These are phyloP conservation scores for Crithidia fasciculata DNA, from an alignment of 208 protist species.

Conservation along the genomic window DNA sequence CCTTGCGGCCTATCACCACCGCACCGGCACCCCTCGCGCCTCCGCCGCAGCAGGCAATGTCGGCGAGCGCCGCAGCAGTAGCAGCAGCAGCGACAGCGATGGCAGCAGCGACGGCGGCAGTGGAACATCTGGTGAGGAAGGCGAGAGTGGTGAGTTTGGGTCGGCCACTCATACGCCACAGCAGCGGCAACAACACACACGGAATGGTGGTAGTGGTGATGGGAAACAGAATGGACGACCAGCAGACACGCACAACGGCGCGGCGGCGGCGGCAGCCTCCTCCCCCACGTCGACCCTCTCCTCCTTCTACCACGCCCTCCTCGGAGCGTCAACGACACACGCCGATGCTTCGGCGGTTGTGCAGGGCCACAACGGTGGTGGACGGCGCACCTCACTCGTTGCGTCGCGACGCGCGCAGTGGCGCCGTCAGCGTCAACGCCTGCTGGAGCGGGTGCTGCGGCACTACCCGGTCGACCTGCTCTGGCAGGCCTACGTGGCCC, in stretches of 20 bases:
- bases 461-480: conserved; percentile 35
- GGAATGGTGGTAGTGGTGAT: too few species aligned
- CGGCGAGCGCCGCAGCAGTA: too few species aligned
- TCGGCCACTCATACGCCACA: not conserved
- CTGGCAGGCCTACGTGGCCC: conserved; percentile 38
- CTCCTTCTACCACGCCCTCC: conserved; percentile 4
- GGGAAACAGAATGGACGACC: too few species aligned
- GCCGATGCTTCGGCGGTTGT: not conserved
- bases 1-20: not conserved
- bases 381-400: not conserved
- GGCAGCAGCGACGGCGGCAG: not conserved
- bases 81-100: not conserved
- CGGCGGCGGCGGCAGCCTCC: not conserved
- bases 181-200: not conserved
- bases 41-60: too few species aligned
- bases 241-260: not conserved
- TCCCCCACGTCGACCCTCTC: not conserved
- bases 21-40: not conserved
- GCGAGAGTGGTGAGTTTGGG: too few species aligned
- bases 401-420: not conserved
- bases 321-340: not conserved
- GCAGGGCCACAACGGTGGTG: not conserved
- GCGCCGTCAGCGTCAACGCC: conserved; percentile 27
- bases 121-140: too few species aligned
- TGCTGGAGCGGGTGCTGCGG: conserved; percentile 26